phyloP scores from a whole-genome alignment of 1,284 basidiomycete genomes.

The Melampsora larici-populina region DNA sequence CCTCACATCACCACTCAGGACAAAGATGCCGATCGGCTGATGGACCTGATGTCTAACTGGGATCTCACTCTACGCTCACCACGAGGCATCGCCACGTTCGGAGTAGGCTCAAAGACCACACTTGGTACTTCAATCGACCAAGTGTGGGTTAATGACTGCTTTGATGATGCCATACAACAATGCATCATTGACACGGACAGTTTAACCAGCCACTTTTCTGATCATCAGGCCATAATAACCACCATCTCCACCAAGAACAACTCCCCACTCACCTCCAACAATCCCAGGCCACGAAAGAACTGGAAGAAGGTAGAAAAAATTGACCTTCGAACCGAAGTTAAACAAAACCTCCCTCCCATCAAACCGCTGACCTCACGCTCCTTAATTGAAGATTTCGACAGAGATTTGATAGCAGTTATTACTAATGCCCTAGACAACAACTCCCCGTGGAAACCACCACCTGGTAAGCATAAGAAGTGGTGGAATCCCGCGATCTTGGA shows the following conservation, averaged over 20 bases:
- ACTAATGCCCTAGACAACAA: neutral
- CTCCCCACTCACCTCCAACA: neutral
- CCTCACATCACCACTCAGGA: neutral
- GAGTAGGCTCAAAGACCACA: too few relatives aligned
- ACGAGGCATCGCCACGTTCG: constrained; percentile 7
- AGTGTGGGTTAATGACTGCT: neutral
- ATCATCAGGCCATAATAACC: constrained; percentile 27
- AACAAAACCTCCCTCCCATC: neutral
- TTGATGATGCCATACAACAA: neutral
- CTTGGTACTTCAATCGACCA: constrained; percentile 9
- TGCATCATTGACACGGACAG: neutral
- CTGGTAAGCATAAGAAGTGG: neutral
- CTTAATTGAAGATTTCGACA: neutral
- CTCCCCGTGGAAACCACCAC: neutral
- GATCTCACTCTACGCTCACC: neutral
- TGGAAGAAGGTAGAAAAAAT: neutral
- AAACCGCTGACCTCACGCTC: neutral
- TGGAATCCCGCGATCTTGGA: too few relatives aligned
- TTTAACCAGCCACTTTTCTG: too few relatives aligned
- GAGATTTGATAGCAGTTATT: neutral
- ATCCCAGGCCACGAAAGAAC: neutral
- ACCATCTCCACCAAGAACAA: neutral
- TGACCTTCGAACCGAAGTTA: neutral
- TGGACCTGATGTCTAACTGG: neutral
- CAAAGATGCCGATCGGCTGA: neutral